A percentile compares a stretch with the other conserved stretches of the same genome.
Conservation (phyloP, 345 rosid genomes). For the Erysimum cheiranthoides region DNA sequence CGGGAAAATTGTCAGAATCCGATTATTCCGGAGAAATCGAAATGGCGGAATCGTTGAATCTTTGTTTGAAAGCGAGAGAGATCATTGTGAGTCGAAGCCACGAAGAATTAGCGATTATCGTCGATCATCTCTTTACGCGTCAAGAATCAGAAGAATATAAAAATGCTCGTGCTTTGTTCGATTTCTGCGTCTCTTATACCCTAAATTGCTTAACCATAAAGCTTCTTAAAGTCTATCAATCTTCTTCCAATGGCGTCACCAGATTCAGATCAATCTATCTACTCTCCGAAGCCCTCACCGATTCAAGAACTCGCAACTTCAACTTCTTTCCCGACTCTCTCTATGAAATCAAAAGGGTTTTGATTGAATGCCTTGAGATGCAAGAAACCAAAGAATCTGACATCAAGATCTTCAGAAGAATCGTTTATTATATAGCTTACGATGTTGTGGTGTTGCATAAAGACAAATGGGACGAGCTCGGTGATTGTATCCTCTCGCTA, state of each 20-base stretch:
- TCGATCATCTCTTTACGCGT: background rate
- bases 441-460: background rate
- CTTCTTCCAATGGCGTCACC: background rate
- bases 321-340: no score
- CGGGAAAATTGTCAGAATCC: background rate
- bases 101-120: background rate
- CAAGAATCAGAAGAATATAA: background rate
- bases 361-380: no score
- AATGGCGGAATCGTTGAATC: background rate
- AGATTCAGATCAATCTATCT: no score
- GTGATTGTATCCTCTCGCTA: background rate
- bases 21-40: no score
- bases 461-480: background rate
- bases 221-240: background rate
- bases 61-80: background rate
- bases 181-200: background rate
- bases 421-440: background rate
- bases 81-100: background rate
- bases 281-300: no score
- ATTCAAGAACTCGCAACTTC: no score
- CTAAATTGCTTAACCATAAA: constrained; percentile 1
- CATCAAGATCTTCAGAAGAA: no score
- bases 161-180: background rate
- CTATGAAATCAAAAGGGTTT: no score
- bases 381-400: no score